Base-by-base conservation (phyloP, 2,329 filamentous ascomycete species). In the Tolypocladium paradoxum region DNA sequence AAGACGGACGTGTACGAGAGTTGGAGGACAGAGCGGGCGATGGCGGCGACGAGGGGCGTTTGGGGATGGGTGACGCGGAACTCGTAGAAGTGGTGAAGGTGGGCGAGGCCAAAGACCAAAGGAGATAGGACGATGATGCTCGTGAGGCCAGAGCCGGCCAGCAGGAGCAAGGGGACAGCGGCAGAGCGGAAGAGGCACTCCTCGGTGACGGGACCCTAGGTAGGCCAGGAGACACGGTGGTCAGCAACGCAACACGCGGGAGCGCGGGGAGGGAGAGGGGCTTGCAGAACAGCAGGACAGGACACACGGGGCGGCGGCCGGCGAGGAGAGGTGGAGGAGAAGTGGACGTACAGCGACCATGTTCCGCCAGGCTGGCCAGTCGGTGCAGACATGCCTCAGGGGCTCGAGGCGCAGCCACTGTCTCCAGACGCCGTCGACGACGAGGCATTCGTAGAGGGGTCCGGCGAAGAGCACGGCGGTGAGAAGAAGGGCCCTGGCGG, bases 31-130 rank as follows among this genome's bases (percentile, higher is more conserved):
- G 89, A 90, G 49, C 89, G 83, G 31, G 87, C 65, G 6, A 93
- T 63, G 7, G 86, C 83, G 2, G 81, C 76, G 1, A 76, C 58
- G 14, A 84, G 64, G 0, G 88, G 80, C 2, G 85, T 83, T 57
- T 82, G 76, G 9, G 89, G 88, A 61, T 95, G 83, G 1, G 87
- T 88, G 54, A 95, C 76, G 53, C 87, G 81, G 70, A 95, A 96
- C 71, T 97, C 93, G 73, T 96, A 95, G 68, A 95, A 90, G 71
- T 99, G 93, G 70, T 99, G 92, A 48, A 95, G 71, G 71, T 99
- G 93, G 8, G 93, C 91, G 46, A 96, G 83, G 50, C 92, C 92
- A 65, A 97, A 97, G 67, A 96, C 85, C 12, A 96, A 73, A 7
- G 92, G 92, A 1, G 89, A 88, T 12, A 89, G 73, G 70, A 95